Evolutionary conservation across 2,329 filamentous ascomycete genomes (phyloP).

Genomic region (Cordyceps farinosa): DNA sequence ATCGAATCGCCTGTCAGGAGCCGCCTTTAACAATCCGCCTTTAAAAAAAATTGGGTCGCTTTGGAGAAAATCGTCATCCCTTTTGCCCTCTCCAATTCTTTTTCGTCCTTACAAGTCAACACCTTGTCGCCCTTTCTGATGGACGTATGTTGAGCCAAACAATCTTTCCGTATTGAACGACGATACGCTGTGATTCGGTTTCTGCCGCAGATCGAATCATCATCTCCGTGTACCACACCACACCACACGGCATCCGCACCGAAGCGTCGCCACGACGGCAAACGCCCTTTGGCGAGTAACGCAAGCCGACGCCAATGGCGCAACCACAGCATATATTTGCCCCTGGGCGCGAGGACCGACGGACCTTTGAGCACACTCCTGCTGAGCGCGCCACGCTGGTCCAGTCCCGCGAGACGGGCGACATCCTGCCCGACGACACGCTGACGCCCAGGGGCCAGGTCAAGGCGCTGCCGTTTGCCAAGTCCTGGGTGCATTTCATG

Average conservation of each 20-base stretch:
- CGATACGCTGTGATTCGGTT: neutral
- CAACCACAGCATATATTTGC: slow-evolving; percentile 30
- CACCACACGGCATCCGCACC: neutral
- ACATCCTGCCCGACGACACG: slow-evolving; percentile 45
- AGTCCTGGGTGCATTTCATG: slow-evolving; percentile 89
- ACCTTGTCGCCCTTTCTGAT: slow-evolving; percentile 2
- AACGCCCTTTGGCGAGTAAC: neutral
- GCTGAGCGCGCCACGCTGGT: slow-evolving; percentile 41
- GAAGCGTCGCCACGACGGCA: neutral
- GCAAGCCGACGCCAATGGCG: slow-evolving; percentile 28
- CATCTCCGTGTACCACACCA: too few relatives aligned
- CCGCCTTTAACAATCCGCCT: neutral
- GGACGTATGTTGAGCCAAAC: neutral
- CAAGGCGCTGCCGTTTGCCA: slow-evolving; percentile 54
- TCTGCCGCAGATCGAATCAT: neutral
- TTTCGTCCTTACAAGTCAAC: neutral
- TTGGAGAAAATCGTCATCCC: slow-evolving; percentile 7
- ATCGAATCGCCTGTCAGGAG: neutral
- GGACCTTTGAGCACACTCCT: slow-evolving; percentile 29
- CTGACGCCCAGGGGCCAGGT: slow-evolving; percentile 28
- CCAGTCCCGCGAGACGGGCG: slow-evolving; percentile 61
- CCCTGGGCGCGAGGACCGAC: slow-evolving; percentile 30
- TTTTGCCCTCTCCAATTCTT: neutral
- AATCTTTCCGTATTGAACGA: neutral
- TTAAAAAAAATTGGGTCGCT: slow-evolving; percentile 12